phyloP scores from a whole-genome alignment of 83 land plant genomes.

The Thuja plicata region DNA sequence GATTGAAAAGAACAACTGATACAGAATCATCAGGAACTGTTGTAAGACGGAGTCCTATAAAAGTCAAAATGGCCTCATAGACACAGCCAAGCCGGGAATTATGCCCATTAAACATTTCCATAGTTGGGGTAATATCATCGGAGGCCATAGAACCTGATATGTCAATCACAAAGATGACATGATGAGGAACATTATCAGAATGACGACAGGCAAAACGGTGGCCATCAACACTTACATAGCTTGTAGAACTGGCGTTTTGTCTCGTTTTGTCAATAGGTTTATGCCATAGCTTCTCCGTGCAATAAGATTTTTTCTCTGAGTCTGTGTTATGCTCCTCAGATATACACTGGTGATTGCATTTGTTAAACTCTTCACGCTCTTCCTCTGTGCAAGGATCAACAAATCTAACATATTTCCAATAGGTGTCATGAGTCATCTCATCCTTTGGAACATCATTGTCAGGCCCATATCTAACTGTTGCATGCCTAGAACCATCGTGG shows the following conservation, averaged over 20 bases:
- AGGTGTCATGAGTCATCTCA: slow-evolving; percentile 27
- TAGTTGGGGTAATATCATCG: slow-evolving; percentile 22
- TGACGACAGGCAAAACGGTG: background rate
- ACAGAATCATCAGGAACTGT: slow-evolving; percentile 8
- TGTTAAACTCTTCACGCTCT: slow-evolving; percentile 20
- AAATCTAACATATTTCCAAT: slow-evolving; percentile 18
- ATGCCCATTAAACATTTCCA: slow-evolving; percentile 22
- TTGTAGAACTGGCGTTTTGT: background rate
- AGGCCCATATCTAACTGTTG: slow-evolving; percentile 21
- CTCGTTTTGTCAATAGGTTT: slow-evolving; percentile 15
- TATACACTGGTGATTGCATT: slow-evolving; percentile 20
- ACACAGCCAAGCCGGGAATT: slow-evolving; percentile 33
- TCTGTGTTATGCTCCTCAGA: slow-evolving; percentile 14
- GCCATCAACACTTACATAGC: slow-evolving; percentile 35
- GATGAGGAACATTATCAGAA: slow-evolving; percentile 14
- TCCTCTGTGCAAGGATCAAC: too few species aligned
- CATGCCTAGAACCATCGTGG: slow-evolving; percentile 26
- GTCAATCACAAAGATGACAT: slow-evolving; percentile 46
- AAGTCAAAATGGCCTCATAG: slow-evolving; percentile 27
- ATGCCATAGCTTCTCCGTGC: slow-evolving; percentile 38
- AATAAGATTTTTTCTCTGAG: slow-evolving; percentile 17
- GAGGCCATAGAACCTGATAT: slow-evolving; percentile 35
- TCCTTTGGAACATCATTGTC: slow-evolving; percentile 24
- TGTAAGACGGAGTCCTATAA: slow-evolving; percentile 18
- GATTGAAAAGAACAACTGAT: slow-evolving; percentile 28